Evolutionary conservation across 2,329 filamentous ascomycete genomes (phyloP).

Genomic region (Cladobotryum protrusum): DNA sequence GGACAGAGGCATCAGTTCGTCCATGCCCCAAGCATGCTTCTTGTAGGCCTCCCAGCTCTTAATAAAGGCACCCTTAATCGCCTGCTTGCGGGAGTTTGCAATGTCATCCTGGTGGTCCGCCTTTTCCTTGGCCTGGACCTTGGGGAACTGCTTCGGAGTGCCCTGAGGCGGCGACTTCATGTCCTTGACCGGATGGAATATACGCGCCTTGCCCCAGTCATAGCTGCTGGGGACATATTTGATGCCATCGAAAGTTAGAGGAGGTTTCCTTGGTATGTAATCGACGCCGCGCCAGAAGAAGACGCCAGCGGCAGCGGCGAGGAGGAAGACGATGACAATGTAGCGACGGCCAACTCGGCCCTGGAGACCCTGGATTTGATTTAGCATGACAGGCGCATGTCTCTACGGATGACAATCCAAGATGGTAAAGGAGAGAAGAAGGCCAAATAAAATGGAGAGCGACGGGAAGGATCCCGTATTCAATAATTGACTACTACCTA

Average conservation of each 20-base stretch:
- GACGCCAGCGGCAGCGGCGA: slow-evolving; percentile 17
- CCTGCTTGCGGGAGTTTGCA: slow-evolving; percentile 29
- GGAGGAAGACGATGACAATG: slow-evolving; percentile 23
- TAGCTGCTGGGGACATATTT: slow-evolving; percentile 31
- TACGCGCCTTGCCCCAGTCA: slow-evolving; percentile 31
- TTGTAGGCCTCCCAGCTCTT: slow-evolving; percentile 49
- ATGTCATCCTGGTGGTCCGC: slow-evolving; percentile 31
- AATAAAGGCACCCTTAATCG: slow-evolving; percentile 34
- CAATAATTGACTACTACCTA: too few relatives aligned
- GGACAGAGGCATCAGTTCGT: slow-evolving; percentile 48
- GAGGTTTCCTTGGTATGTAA: slow-evolving; percentile 13
- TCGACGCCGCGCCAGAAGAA: slow-evolving; percentile 23
- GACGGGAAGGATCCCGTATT: too few relatives aligned
- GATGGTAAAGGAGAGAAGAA: not conserved
- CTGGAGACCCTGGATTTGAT: slow-evolving; percentile 17
- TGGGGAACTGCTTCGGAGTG: slow-evolving; percentile 25
- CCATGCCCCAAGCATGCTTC: slow-evolving; percentile 48
- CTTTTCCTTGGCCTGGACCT: slow-evolving; percentile 38
- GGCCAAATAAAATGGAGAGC: too few relatives aligned
- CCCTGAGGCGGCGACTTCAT: slow-evolving; percentile 30
- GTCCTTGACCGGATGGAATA: slow-evolving; percentile 27
- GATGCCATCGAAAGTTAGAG: slow-evolving; percentile 18
- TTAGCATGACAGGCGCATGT: slow-evolving; percentile 21
- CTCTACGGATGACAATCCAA: too few relatives aligned
- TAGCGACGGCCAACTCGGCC: slow-evolving; percentile 29